Percentiles rank a stretch among this genome's conserved stretches.
phyloP scores from a whole-genome alignment of 192 early-diverging fungal genomes.

The Linnemannia exigua region DNA sequence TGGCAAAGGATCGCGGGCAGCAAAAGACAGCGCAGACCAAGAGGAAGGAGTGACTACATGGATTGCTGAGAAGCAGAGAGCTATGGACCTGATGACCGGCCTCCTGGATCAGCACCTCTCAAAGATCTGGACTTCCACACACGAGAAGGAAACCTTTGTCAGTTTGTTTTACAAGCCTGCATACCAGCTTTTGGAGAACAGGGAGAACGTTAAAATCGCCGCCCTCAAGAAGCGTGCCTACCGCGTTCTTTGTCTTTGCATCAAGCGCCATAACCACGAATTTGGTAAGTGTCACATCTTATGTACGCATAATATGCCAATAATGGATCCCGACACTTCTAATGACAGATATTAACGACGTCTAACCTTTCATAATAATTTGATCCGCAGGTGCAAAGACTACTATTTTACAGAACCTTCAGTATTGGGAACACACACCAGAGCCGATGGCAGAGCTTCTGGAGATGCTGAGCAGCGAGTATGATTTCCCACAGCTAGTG shows the following conservation, averaged over 20 bases:
- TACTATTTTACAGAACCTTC: slow-evolving; percentile 84
- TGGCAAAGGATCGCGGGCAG: slow-evolving; percentile 55
- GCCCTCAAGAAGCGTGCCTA: slow-evolving; percentile 73
- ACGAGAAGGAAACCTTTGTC: slow-evolving; percentile 78
- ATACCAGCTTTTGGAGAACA: slow-evolving; percentile 87
- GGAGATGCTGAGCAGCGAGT: slow-evolving; percentile 68
- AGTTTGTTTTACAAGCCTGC: slow-evolving; percentile 83
- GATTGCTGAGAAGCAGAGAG: slow-evolving; percentile 68
- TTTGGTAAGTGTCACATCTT: slow-evolving; percentile 65
- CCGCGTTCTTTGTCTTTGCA: slow-evolving; percentile 80
- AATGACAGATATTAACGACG: not conserved
- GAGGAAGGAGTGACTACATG: slow-evolving; percentile 68
- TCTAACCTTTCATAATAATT: not conserved
- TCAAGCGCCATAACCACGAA: slow-evolving; percentile 83
- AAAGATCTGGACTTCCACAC: slow-evolving; percentile 78
- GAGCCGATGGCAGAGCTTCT: slow-evolving; percentile 89
- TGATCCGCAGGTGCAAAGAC: slow-evolving; percentile 71
- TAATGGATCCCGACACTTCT: not conserved
- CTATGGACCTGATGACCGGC: slow-evolving; percentile 66
- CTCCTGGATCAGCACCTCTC: slow-evolving; percentile 74
- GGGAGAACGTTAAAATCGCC: slow-evolving; percentile 72
- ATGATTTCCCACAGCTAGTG: slow-evolving; percentile 75
- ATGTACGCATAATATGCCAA: not conserved
- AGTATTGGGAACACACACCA: slow-evolving; percentile 87
- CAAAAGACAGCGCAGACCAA: slow-evolving; percentile 10